A percentile compares a stretch with the other conserved stretches of the same genome.
phyloP scores from a whole-genome alignment of 1,284 basidiomycete genomes.

The Tylopilus sp. region DNA sequence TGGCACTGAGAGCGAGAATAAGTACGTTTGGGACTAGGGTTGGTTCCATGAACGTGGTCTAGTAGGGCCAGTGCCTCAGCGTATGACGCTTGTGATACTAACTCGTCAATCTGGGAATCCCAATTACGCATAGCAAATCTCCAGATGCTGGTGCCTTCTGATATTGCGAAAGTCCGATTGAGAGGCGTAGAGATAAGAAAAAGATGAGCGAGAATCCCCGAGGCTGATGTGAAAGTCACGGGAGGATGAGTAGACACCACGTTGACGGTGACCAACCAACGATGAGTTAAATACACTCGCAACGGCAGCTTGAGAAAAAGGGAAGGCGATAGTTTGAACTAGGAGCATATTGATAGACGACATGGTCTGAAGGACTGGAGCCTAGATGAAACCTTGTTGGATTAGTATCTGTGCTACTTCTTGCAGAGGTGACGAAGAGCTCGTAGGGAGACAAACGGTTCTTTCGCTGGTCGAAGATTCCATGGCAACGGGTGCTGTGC shows the following conservation, averaged over 20 bases:
- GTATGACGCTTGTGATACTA: slow-evolving; percentile 80
- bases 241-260: slow-evolving; percentile 52
- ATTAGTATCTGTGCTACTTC: slow-evolving; percentile 26
- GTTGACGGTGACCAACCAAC: slow-evolving; percentile 60
- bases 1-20: slow-evolving; percentile 79
- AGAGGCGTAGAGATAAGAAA: slow-evolving; percentile 80
- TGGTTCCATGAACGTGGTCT: slow-evolving; percentile 52
- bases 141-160: slow-evolving; percentile 86
- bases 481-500: slow-evolving; percentile 69
- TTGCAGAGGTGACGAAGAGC: slow-evolving; percentile 34
- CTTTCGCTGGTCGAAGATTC: slow-evolving; percentile 27
- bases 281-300: slow-evolving; percentile 45
- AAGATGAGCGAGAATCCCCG: slow-evolving; percentile 55
- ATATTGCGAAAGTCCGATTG: slow-evolving; percentile 70
- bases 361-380: slow-evolving; percentile 79
- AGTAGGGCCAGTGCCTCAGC: slow-evolving; percentile 73
- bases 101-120: slow-evolving; percentile 75
- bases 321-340: slow-evolving; percentile 76
- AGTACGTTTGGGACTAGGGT: slow-evolving; percentile 65
- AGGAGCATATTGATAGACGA: slow-evolving; percentile 78
- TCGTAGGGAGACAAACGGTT: slow-evolving; percentile 37
- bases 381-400: slow-evolving; percentile 53
- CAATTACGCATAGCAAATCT: slow-evolving; percentile 78
- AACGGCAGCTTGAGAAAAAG: slow-evolving; percentile 55
- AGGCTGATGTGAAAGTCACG: slow-evolving; percentile 41